Percentiles rank a stretch among this genome's conserved stretches.
These are phyloP conservation scores for Mesembryanthemum crystallinum DNA, from an alignment of 148 eudicot species.

Conservation along the genomic window DNA sequence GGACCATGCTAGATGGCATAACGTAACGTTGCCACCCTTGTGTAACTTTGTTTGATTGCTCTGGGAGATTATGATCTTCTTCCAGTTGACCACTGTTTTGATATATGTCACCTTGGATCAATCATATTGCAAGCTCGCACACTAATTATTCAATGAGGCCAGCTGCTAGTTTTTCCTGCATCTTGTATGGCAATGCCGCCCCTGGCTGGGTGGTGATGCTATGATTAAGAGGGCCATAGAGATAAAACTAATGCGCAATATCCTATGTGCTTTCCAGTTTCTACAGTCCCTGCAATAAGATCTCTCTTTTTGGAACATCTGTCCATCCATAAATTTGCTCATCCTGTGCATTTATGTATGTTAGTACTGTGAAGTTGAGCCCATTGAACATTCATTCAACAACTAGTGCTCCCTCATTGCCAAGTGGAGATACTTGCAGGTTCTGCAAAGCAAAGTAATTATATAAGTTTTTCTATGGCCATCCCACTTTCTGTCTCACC, in stretches of 20 bases:
- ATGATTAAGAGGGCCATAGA: neutral
- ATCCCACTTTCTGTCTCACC: constrained; percentile 13
- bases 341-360: constrained; percentile 24
- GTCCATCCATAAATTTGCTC: constrained; percentile 12
- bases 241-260: neutral
- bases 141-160: neutral
- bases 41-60: neutral
- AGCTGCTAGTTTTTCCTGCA: neutral
- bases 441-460: constrained; percentile 2
- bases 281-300: neutral
- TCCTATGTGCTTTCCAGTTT: neutral
- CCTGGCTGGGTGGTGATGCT: constrained; percentile 7
- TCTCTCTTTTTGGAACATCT: neutral
- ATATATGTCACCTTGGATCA: constrained; percentile 3
- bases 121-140: neutral
- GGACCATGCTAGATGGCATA: constrained; percentile 4
- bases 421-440: constrained; percentile 12
- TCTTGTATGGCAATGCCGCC: constrained; percentile 7
- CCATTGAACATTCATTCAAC: neutral
- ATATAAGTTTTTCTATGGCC: constrained; percentile 7
- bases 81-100: neutral
- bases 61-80: neutral
- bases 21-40: neutral
- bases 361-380: neutral
- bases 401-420: neutral